These are phyloP conservation scores for Arthrobotrys pseudoclavata DNA, from an alignment of 2,329 filamentous ascomycete species.

Conservation along the genomic window DNA sequence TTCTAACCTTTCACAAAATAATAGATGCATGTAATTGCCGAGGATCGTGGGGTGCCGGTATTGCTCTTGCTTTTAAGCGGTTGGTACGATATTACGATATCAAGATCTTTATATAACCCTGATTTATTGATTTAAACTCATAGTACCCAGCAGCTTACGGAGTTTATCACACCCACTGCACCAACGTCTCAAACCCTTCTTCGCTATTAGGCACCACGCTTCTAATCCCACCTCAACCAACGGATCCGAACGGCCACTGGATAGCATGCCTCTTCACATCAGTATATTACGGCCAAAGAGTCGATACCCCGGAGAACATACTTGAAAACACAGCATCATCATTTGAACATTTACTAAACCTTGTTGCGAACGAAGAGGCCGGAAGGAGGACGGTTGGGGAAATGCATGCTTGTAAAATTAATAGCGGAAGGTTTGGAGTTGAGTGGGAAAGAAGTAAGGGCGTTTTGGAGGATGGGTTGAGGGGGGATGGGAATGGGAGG, in stretches of 20 bases:
- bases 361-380: background rate
- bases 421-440: conserved; percentile 54
- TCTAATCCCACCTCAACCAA: conserved; percentile 43
- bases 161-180: conserved; percentile 45
- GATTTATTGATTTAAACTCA: conserved; percentile 6
- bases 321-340: conserved; percentile 25
- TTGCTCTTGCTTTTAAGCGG: conserved; percentile 45
- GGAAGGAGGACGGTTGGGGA: conserved; percentile 9
- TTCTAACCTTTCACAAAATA: background rate
- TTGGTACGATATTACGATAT: conserved; percentile 16
- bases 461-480: conserved; percentile 33
- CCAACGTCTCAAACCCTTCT: conserved; percentile 10
- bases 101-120: no score
- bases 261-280: conserved; percentile 57
- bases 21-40: conserved; percentile 57
- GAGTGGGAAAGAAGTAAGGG: conserved; percentile 35
- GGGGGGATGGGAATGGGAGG: conserved; percentile 34
- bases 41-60: conserved; percentile 58
- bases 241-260: conserved; percentile 30
- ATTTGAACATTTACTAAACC: conserved; percentile 45
- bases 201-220: conserved; percentile 39
- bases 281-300: conserved; percentile 30
- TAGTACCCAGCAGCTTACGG: conserved; percentile 51
- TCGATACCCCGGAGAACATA: conserved; percentile 40
- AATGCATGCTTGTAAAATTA: conserved; percentile 55